Conservation (phyloP, 1,284 basidiomycete genomes). For the Sporisorium sorghi region DNA sequence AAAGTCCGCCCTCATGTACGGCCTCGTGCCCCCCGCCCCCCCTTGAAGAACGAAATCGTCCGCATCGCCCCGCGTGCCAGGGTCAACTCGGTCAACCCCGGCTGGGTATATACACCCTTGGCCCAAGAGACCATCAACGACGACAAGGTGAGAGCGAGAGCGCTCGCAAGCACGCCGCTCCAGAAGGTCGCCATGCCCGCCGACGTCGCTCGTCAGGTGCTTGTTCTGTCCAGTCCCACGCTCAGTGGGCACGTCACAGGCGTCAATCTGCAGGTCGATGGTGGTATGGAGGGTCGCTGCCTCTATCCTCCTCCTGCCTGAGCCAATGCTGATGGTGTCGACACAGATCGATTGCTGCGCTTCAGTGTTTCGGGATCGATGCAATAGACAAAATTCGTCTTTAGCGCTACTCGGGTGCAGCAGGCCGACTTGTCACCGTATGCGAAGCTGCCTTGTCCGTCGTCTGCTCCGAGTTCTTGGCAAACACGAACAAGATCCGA, state of each 20-base stretch:
- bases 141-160: constrained; percentile 68
- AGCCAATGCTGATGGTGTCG: background rate
- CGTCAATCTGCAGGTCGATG: constrained; percentile 78
- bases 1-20: constrained; percentile 78
- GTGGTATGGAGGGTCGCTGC: constrained; percentile 79
- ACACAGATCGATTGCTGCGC: background rate
- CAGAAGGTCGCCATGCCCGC: constrained; percentile 77
- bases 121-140: constrained; percentile 73
- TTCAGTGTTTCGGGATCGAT: background rate
- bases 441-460: constrained; percentile 13
- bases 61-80: constrained; percentile 78
- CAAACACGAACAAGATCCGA: constrained; percentile 49
- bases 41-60: constrained; percentile 83
- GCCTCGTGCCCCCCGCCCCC: constrained; percentile 76
- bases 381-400: constrained; percentile 1
- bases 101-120: constrained; percentile 78
- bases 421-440: constrained; percentile 4
- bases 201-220: constrained; percentile 78
- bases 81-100: constrained; percentile 80
- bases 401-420: constrained; percentile 11
- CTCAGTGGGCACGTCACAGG: constrained; percentile 80
- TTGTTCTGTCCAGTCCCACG: constrained; percentile 75
- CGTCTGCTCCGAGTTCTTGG: constrained; percentile 39
- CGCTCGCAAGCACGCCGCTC: constrained; percentile 75
- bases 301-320: constrained; percentile 41